Conservation (phyloP, 2,329 filamentous ascomycete genomes). For the Cladophialophora yegresii region DNA sequence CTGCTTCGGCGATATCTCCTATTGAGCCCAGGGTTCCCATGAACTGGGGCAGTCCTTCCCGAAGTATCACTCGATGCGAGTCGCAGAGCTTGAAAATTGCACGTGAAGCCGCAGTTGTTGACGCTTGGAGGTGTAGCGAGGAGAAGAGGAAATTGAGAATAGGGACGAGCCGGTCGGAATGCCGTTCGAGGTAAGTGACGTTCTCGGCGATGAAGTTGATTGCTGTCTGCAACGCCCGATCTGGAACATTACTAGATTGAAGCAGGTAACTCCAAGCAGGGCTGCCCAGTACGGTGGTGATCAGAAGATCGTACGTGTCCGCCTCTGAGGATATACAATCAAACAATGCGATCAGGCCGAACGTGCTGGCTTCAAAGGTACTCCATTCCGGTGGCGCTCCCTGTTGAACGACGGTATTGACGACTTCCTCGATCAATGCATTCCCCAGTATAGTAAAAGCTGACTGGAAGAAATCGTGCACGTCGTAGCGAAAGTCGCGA, state of each 20-base stretch:
- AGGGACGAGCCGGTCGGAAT: constrained; percentile 44
- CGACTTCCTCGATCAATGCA: constrained; percentile 47
- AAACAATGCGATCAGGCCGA: constrained; percentile 48
- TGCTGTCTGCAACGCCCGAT: constrained; percentile 45
- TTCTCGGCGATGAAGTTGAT: constrained; percentile 49
- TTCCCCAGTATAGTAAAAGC: constrained; percentile 49
- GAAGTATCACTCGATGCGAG: constrained; percentile 47
- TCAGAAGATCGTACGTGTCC: constrained; percentile 46
- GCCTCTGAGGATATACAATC: constrained; percentile 50
- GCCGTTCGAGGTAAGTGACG: constrained; percentile 49
- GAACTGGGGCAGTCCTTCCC: constrained; percentile 47
- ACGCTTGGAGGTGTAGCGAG: constrained; percentile 46
- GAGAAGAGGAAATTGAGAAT: constrained; percentile 50
- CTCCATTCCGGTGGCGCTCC: constrained; percentile 45
- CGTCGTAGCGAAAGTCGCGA: constrained; percentile 48
- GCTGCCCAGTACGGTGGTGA: constrained; percentile 45
- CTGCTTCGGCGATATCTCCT: constrained; percentile 27
- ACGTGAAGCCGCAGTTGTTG: constrained; percentile 47
- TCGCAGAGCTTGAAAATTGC: constrained; percentile 50
- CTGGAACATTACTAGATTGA: constrained; percentile 42
- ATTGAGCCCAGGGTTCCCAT: constrained; percentile 43
- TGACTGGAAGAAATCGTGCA: constrained; percentile 50
- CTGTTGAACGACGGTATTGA: constrained; percentile 42
- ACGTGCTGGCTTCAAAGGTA: constrained; percentile 49
- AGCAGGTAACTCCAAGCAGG: constrained; percentile 39